Evolutionary conservation across 1,284 basidiomycete genomes (phyloP), one percentile per base, ranked within the genome.

Genomic region (Volvariella volvacea): DNA sequence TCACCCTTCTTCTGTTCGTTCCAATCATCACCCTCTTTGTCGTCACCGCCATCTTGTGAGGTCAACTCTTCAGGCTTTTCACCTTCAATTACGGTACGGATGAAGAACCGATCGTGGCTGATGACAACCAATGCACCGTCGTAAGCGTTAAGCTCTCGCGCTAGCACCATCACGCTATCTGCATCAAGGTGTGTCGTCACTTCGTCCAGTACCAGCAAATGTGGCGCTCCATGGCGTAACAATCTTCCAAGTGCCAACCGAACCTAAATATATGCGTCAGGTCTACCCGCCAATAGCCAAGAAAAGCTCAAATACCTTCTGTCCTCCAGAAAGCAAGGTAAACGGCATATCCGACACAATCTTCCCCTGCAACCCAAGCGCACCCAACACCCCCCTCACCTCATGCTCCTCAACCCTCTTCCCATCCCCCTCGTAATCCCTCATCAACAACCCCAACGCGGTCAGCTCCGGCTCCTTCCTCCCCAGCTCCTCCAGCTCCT

Each of bases 171-270:
- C 40, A 86, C 79, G 0, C 81, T 83, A 28, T 77, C 72, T 44
- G 73, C 69, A 56, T 88, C 84, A 30, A 88, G 63, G 61, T 88
- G 84, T 15, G 83, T 84, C 20, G 83, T 80, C 12, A 81, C 74
- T 57, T 85, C 83, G 55, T 86, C 82, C 20, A 80, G 63, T 0
- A 81, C 62, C 6, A 86, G 61, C 2, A 84, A 66, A 46, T 80
- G 74, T 1, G 74, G 73, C 4, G 19, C n/a, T 8, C 34, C 34
- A 36, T 66, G 61, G 4, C 66, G 65, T 49, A 70, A 76, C 8
- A 36, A n/a, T n/a, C 14, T 15, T 16, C 71, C 71, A n/a, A 76
- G 61, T 0, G 73, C 72, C 14, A 75, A 50, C 12, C 70, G 66
- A 25, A 64, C 64, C 64, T 63, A 7, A n/a, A 16, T 16, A 12